phyloP scores from a whole-genome alignment of 805 yeast genomes.

The Citeromyces nyonsensis region DNA sequence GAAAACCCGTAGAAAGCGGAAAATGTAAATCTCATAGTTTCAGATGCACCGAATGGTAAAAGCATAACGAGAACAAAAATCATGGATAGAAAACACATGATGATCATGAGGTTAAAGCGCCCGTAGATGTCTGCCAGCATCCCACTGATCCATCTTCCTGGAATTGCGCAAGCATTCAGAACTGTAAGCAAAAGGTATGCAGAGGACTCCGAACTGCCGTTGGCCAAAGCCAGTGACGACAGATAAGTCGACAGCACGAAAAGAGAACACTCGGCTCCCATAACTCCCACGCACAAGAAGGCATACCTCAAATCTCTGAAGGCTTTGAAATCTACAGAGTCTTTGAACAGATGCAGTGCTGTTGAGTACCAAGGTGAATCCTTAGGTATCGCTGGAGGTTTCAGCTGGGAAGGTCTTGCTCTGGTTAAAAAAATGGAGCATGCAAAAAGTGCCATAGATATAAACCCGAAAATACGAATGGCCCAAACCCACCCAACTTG shows the following conservation, averaged over 20 bases:
- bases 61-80: slow-evolving; percentile 34
- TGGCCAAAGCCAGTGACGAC: slow-evolving; percentile 4
- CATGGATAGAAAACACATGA: slow-evolving; percentile 20
- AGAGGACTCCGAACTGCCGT: too few relatives aligned
- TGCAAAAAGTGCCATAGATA: slow-evolving; percentile 9
- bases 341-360: slow-evolving; percentile 5
- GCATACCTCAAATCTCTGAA: slow-evolving; percentile 21
- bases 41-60: slow-evolving; percentile 42
- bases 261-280: slow-evolving; percentile 7
- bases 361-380: background rate
- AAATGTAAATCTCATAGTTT: slow-evolving; percentile 28
- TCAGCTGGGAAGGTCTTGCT: slow-evolving; percentile 3
- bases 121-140: slow-evolving; percentile 29
- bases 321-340: slow-evolving; percentile 14
- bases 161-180: slow-evolving; percentile 23
- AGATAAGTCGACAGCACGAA: background rate
- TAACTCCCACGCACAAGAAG: slow-evolving; percentile 15
- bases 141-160: slow-evolving; percentile 37
- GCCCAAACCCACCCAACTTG: slow-evolving; percentile 48
- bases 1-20: slow-evolving; percentile 37
- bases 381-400: background rate
- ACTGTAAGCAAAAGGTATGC: slow-evolving; percentile 4
- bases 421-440: slow-evolving; percentile 17
- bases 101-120: slow-evolving; percentile 25
- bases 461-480: slow-evolving; percentile 28